These are phyloP conservation scores for Nannizzia gypsea DNA, from an alignment of 2,329 filamentous ascomycete genomes.

Conservation along the genomic window DNA sequence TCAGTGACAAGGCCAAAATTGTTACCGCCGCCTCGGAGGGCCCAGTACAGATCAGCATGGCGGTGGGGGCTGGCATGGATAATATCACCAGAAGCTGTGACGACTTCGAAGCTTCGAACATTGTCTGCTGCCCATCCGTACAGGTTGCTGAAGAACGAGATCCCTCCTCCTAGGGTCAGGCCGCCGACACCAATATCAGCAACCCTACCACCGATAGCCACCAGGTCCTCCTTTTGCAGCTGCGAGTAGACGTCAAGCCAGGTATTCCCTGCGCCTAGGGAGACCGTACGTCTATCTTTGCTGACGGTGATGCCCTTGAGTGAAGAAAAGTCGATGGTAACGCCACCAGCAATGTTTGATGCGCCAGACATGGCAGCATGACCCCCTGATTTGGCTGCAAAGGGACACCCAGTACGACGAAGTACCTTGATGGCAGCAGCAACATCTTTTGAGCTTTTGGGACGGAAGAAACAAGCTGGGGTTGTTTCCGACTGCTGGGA, in stretches of 20 bases:
- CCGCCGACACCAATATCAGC: constrained; percentile 21
- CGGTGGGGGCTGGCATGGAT: constrained; percentile 23
- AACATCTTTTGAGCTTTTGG: constrained; percentile 20
- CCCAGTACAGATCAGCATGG: constrained; percentile 41
- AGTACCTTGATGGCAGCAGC: constrained; percentile 22
- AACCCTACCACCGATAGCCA: constrained; percentile 26
- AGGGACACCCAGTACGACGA: constrained; percentile 28
- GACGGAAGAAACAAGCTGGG: constrained; percentile 27
- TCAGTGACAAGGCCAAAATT: constrained; percentile 31
- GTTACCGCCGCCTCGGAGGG: constrained; percentile 35
- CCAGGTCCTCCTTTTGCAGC: constrained; percentile 23
- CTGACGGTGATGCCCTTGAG: constrained; percentile 19
- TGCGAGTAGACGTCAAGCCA: constrained; percentile 27
- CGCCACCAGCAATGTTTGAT: constrained; percentile 32
- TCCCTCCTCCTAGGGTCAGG: constrained; percentile 22
- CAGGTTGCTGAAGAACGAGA: constrained; percentile 23
- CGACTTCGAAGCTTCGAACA: constrained; percentile 27
- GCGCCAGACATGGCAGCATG: constrained; percentile 39
- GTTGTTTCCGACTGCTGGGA: constrained; percentile 25
- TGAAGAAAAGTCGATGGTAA: constrained; percentile 25
- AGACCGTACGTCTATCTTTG: not conserved
- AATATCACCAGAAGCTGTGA: constrained; percentile 31
- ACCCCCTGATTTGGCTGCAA: constrained; percentile 44
- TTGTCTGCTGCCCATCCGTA: constrained; percentile 28
- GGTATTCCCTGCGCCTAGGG: constrained; percentile 24